A percentile compares a stretch with the other conserved stretches of the same genome.
phyloP scores from a whole-genome alignment of 352 stramenopile species.

The Pythium sukuiense region DNA sequence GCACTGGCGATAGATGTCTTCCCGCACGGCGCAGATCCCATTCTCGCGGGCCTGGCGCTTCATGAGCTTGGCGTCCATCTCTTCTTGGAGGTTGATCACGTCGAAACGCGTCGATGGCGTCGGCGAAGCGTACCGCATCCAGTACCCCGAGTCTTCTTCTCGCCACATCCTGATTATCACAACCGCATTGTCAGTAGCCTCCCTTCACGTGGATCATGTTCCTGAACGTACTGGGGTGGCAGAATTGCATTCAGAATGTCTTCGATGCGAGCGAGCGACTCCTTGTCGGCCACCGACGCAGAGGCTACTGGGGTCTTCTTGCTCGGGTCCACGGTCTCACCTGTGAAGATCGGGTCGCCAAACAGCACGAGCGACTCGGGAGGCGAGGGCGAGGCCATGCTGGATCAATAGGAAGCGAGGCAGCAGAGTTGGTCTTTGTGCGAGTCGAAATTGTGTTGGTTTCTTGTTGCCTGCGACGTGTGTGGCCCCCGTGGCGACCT shows the following conservation, averaged over 20 bases:
- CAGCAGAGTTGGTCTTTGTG: background rate
- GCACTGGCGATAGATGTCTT: conserved; percentile 92
- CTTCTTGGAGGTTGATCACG: conserved; percentile 90
- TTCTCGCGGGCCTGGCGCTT: conserved; percentile 90
- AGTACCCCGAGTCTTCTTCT: conserved; percentile 80
- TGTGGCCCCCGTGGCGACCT: conserved; percentile 24
- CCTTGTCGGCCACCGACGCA: conserved; percentile 30
- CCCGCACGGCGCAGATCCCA: conserved; percentile 92
- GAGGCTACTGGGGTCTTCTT: conserved; percentile 42
- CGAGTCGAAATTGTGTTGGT: background rate
- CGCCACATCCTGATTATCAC: conserved; percentile 62
- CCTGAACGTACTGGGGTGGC: conserved; percentile 55
- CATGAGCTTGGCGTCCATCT: conserved; percentile 88
- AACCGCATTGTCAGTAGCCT: background rate
- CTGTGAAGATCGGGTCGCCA: conserved; percentile 90
- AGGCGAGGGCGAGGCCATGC: conserved; percentile 58
- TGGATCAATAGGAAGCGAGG: background rate
- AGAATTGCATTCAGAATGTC: conserved; percentile 78
- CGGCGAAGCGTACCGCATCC: conserved; percentile 91
- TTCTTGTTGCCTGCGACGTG: background rate
- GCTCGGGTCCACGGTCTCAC: conserved; percentile 63
- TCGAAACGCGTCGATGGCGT: conserved; percentile 91
- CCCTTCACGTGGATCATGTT: background rate
- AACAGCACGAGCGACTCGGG: conserved; percentile 90
- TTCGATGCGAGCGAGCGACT: conserved; percentile 66